Conservation (phyloP, 2,329 filamentous ascomycete genomes). For the Rhinocladiella similis region DNA sequence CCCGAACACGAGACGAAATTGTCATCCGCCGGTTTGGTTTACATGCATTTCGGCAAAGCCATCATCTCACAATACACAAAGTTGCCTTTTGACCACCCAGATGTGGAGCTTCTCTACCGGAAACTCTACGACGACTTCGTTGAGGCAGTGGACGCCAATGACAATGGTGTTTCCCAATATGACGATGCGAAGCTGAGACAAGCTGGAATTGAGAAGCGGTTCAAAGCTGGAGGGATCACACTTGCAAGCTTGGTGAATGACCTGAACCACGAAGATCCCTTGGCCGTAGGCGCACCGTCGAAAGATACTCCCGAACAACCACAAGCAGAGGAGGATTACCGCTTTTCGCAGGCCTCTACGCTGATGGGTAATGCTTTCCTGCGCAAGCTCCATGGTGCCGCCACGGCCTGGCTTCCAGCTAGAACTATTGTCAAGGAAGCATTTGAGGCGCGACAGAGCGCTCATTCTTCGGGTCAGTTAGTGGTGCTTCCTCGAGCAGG, state of each 20-base stretch:
- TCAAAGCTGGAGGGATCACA: slow-evolving; percentile 78
- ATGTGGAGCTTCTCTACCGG: slow-evolving; percentile 74
- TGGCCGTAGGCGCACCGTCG: slow-evolving; percentile 43
- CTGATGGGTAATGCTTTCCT: slow-evolving; percentile 91
- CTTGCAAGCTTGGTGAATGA: slow-evolving; percentile 81
- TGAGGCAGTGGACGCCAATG: slow-evolving; percentile 94
- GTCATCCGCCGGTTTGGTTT: slow-evolving; percentile 89
- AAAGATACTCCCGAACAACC: slow-evolving; percentile 53
- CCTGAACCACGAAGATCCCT: slow-evolving; percentile 66
- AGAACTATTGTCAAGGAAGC: slow-evolving; percentile 75
- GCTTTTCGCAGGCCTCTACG: slow-evolving; percentile 73
- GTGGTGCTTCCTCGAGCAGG: slow-evolving; percentile 77
- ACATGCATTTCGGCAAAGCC: slow-evolving; percentile 87
- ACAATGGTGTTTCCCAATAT: slow-evolving; percentile 88
- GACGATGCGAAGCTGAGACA: slow-evolving; percentile 68
- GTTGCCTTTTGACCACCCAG: slow-evolving; percentile 60
- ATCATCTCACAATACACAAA: slow-evolving; percentile 72
- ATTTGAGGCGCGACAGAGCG: slow-evolving; percentile 66
- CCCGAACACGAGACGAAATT: slow-evolving; percentile 83
- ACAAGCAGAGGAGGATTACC: slow-evolving; percentile 75
- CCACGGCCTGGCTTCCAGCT: slow-evolving; percentile 80
- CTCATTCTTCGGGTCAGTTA: slow-evolving; percentile 74
- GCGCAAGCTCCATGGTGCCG: slow-evolving; percentile 74
- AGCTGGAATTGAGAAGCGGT: slow-evolving; percentile 77
- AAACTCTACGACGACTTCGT: slow-evolving; percentile 94